Evolutionary conservation across 495 filamentous ascomycete genomes (phyloP), one percentile per base, ranked within the genome.

Genomic region (Penicillium arizonense): DNA sequence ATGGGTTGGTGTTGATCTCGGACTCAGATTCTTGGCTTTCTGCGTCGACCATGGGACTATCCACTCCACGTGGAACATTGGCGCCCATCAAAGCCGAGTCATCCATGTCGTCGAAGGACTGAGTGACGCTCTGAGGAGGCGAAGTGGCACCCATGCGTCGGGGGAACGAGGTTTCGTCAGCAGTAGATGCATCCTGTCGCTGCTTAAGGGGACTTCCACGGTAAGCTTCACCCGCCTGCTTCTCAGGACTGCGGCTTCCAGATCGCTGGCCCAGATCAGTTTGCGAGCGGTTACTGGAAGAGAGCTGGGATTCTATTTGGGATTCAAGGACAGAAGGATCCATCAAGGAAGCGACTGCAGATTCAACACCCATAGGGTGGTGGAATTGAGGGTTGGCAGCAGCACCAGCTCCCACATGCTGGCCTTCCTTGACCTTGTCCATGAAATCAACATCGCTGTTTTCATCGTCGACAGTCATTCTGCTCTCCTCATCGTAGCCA

Each of bases 281-380:
- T 41, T 75, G 68, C 1, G 73, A 76, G 12, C 66, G 67, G 44
- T 62, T 69, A 14, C 57, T 58, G 18, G 73, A 77, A 14, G 48
- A 43, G 10, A 30, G 28, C 28, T 30, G 28, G 64, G 64, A 32
- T 59, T 64, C 11, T 69, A 73, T 11, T 35, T 69, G 69, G 4
- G 69, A 67, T 33, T 74, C 71, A 24, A 77, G 53, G n/a, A 85
- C 77, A 3, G 91, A 93, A 8, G 86, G 87, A 32, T 95, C 88
- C 41, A 90, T 81, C 8, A 97, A 76, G 7, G 90, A 95, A 10
- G 91, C 92, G 32, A 96, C 91, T 20, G 86, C 87, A 30, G 91
- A 96, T 67, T 96, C 90, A 4, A 93, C 86, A 6, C 78, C 87
- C n/a, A 79, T 51, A 3, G 85, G 86, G 44, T 88, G 84, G 2